A percentile compares a stretch with the other conserved stretches of the same genome.
Conservation (phyloP, 2,329 filamentous ascomycete species). For the Botrytis cinerea region DNA sequence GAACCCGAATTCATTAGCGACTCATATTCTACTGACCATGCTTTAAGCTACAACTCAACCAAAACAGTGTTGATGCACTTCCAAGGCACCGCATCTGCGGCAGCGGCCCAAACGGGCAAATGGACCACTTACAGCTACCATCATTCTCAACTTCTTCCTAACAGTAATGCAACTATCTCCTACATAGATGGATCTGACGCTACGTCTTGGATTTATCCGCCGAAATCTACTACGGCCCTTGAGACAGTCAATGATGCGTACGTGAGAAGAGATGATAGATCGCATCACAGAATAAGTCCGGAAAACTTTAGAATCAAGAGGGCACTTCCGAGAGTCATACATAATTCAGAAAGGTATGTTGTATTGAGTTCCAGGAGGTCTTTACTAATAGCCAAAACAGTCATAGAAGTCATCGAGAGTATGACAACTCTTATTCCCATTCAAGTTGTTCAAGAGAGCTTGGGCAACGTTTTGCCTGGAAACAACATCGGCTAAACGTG, state of each 20-base stretch:
- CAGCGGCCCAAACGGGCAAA: background rate
- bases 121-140: background rate
- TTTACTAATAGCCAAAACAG: background rate
- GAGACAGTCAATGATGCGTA: background rate
- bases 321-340: accelerated
- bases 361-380: background rate
- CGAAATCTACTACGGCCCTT: background rate
- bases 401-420: background rate
- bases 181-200: no score
- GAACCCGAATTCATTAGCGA: background rate
- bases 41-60: background rate
- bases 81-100: background rate
- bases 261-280: background rate
- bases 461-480: background rate
- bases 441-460: background rate
- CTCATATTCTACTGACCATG: background rate
- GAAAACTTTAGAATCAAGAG: background rate
- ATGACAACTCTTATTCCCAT: background rate
- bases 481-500: background rate
- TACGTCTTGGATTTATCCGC: no score
- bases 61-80: background rate
- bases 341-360: background rate
- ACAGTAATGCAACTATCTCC: background rate
- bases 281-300: background rate
- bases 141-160: background rate